Evolutionary conservation across 2,329 filamentous ascomycete species (phyloP), one percentile per base, ranked within the genome.

Genomic region (Colletotrichum kahawae): DNA sequence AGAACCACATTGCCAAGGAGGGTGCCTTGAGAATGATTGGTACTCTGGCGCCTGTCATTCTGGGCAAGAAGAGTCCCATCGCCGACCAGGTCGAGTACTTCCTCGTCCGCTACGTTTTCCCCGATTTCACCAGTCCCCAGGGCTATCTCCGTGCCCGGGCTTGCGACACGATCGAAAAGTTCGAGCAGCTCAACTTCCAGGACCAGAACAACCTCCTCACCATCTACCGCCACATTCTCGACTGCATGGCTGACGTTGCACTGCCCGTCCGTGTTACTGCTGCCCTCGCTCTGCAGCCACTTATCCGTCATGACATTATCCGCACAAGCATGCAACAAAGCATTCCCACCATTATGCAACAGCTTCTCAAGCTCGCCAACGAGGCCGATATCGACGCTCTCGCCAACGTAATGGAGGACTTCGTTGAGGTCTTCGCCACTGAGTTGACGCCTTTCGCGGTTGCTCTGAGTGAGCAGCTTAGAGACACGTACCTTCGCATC

Each of bases 361-460:
- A 99, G 85, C 90, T 99, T 16, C 90, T 99, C 70, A 98, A 98
- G 87, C 88, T 99, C 72, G 96, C 97, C 33, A 99, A 99, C 82
- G 97, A 99, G 85, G 97, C 97, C 74, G 97, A 99, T 82, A 96
- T 99, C 63, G 97, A 99, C 84, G 96, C 97, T 7, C 89, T 99
- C 54, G 96, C 97, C 27, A 98, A 98, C 81, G 97, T 99, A 51
- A 99, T 99, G 97, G 97, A 99, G 85, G 97, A 99, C 82, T 99
- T 99, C 82, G 97, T 99, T 60, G 97, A 99, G 84, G 96, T 98
- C 4, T 99, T 99, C 82, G 96, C 97, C n/a, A 91, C 95, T 4
- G 97, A 99, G 83, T 90, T 99, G 62, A 98, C 97, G 7, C 97
- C 97, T 4, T 99, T 99, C 81, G 97, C 97, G 13, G 96, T 99